A percentile compares a stretch with the other conserved stretches of the same genome.
phyloP scores from a whole-genome alignment of 148 eudicot species.

The Tetragonia tetragonoides region DNA sequence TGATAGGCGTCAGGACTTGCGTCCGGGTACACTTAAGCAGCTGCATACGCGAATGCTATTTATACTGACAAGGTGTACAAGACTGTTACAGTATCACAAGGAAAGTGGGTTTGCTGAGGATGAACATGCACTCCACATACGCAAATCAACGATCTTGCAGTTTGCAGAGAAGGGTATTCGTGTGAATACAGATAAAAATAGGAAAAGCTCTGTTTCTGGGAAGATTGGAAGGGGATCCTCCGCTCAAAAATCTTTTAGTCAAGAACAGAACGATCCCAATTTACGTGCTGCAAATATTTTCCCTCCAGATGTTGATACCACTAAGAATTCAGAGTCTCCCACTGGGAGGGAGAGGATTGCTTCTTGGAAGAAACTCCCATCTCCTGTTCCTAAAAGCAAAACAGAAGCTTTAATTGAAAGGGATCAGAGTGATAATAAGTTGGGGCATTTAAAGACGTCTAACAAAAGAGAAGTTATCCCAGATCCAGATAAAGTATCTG shows the following conservation, averaged over 20 bases:
- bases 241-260: constrained; percentile 74
- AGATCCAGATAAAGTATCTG: constrained; percentile 52
- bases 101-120: constrained; percentile 96
- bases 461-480: constrained; percentile 31
- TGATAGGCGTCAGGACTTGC: constrained; percentile 96
- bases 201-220: constrained; percentile 38
- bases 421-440: constrained; percentile 38
- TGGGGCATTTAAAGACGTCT: constrained; percentile 37
- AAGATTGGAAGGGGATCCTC: constrained; percentile 45
- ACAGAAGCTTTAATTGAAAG: constrained; percentile 43
- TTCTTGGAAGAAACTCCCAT: constrained; percentile 92
- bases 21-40: constrained; percentile 82
- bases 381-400: constrained; percentile 60
- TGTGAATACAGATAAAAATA: constrained; percentile 36
- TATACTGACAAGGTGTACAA: constrained; percentile 93
- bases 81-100: constrained; percentile 96
- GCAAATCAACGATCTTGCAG: constrained; percentile 66
- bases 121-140: constrained; percentile 65
- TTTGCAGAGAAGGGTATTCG: constrained; percentile 58
- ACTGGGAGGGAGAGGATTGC: constrained; percentile 69
- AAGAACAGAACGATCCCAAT: constrained; percentile 63
- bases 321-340: constrained; percentile 52
- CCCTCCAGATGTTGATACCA: constrained; percentile 37
- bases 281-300: constrained; percentile 39
- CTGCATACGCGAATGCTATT: constrained; percentile 99